Conservation (phyloP, 2,329 filamentous ascomycete species). For the Akanthomyces muscarius region DNA sequence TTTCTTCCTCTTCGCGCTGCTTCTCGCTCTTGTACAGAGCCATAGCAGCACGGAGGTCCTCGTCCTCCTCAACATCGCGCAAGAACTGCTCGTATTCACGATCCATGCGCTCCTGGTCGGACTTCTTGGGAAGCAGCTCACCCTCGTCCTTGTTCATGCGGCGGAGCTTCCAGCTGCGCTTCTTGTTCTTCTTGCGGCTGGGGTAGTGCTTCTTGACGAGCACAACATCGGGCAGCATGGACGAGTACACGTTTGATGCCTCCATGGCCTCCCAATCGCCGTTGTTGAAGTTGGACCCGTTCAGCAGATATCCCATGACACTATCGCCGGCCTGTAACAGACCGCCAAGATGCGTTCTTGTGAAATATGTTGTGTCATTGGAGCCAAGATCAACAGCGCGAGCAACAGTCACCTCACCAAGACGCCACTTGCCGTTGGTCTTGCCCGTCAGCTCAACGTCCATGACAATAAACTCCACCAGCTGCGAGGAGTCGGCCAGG, state of each 20-base stretch:
- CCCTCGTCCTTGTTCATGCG: constrained; percentile 88
- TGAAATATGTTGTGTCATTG: constrained; percentile 86
- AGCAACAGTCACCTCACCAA: constrained; percentile 85
- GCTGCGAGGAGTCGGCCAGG: constrained; percentile 76
- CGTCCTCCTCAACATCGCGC: constrained; percentile 92
- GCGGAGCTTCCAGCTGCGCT: constrained; percentile 89
- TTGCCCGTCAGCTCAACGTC: constrained; percentile 80
- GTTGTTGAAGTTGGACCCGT: constrained; percentile 90
- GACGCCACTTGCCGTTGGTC: constrained; percentile 74
- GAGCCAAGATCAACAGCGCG: constrained; percentile 79
- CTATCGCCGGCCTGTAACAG: constrained; percentile 86
- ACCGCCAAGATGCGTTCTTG: constrained; percentile 82
- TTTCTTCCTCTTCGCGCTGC: constrained; percentile 55
- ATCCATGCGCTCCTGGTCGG: constrained; percentile 84
- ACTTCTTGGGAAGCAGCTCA: constrained; percentile 79
- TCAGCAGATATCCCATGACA: constrained; percentile 89
- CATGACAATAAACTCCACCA: constrained; percentile 91
- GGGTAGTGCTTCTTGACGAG: constrained; percentile 97
- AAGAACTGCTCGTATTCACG: constrained; percentile 96
- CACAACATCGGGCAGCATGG: constrained; percentile 83
- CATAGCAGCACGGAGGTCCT: constrained; percentile 78
- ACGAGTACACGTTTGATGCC: constrained; percentile 67
- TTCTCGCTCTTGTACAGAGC: constrained; percentile 75
- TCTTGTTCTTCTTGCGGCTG: constrained; percentile 73
- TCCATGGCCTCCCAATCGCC: constrained; percentile 79